Conservation (phyloP, 2,329 filamentous ascomycete genomes). For the Dendryphion nanum region DNA sequence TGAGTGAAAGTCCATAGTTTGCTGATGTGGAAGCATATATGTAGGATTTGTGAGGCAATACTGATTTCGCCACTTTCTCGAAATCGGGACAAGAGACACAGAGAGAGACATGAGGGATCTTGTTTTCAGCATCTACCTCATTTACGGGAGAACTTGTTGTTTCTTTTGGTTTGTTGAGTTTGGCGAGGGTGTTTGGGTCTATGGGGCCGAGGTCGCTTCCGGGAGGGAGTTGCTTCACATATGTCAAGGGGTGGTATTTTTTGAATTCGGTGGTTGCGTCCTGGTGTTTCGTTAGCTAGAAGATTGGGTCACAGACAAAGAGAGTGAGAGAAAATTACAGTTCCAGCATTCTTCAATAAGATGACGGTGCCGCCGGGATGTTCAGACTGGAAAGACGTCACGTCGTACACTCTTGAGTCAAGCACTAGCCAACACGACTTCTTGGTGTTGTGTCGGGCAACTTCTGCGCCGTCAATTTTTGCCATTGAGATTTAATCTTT, state of each 20-base stretch:
- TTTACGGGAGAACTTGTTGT: slow-evolving; percentile 17
- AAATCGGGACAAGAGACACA: slow-evolving; percentile 34
- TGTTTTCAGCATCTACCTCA: slow-evolving; percentile 16
- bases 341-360: slow-evolving; percentile 44
- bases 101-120: slow-evolving; percentile 28
- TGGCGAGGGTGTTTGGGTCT: slow-evolving; percentile 31
- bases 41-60: slow-evolving; percentile 33
- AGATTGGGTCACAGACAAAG: slow-evolving; percentile 3
- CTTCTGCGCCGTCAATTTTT: slow-evolving; percentile 30
- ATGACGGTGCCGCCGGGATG: slow-evolving; percentile 60
- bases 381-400: slow-evolving; percentile 61
- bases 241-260: slow-evolving; percentile 33
- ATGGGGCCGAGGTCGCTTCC: slow-evolving; percentile 26
- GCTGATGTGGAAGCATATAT: slow-evolving; percentile 36
- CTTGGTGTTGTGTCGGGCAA: slow-evolving; percentile 32
- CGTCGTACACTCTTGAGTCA: slow-evolving; percentile 65
- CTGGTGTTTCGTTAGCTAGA: slow-evolving; percentile 12
- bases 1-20: slow-evolving; percentile 31
- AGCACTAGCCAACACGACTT: slow-evolving; percentile 63
- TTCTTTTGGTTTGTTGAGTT: slow-evolving; percentile 21
- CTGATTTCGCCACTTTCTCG: slow-evolving; percentile 29
- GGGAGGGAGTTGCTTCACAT: slow-evolving; percentile 29
- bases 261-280: slow-evolving; percentile 36
- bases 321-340: slow-evolving; percentile 4
- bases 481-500: slow-evolving; percentile 8